Percentiles rank a stretch among this genome's conserved stretches.
Evolutionary conservation across 169 alveolate species (phyloP).

Genomic region (Neospora caninum): DNA sequence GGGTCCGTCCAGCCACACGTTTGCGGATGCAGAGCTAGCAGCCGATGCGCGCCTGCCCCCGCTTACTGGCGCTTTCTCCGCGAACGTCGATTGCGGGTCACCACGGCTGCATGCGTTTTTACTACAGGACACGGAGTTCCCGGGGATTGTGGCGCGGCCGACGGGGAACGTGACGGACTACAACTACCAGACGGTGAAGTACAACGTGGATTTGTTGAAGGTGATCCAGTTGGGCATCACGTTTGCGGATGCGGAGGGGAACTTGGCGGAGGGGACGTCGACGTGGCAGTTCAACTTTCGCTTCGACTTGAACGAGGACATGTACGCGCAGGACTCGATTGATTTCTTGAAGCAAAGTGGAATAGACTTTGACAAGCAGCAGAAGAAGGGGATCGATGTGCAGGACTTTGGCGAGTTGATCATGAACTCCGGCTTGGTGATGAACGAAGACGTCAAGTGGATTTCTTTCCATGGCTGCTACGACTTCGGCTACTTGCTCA

Average conservation of each 20-base stretch:
- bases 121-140: slow-evolving; percentile 89
- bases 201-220: slow-evolving; percentile 95
- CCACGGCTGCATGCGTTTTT: too few relatives aligned
- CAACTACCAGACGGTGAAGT: slow-evolving; percentile 94
- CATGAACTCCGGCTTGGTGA: slow-evolving; percentile 93
- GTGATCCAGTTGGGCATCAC: slow-evolving; percentile 97
- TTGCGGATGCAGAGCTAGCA: too few relatives aligned
- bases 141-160: slow-evolving; percentile 94
- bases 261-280: slow-evolving; percentile 88
- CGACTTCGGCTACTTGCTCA: slow-evolving; percentile 97
- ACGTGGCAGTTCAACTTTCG: slow-evolving; percentile 98
- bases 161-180: slow-evolving; percentile 87
- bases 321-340: slow-evolving; percentile 92
- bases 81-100: too few relatives aligned
- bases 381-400: slow-evolving; percentile 91
- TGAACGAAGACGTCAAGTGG: slow-evolving; percentile 97
- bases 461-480: slow-evolving; percentile 97
- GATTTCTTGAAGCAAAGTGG: slow-evolving; percentile 95
- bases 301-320: slow-evolving; percentile 91
- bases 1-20: too few relatives aligned
- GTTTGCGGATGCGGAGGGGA: slow-evolving; percentile 93
- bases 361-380: slow-evolving; percentile 94
- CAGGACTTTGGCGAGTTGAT: slow-evolving; percentile 95
- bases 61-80: too few relatives aligned
- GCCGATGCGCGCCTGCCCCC: too few relatives aligned